Base-by-base conservation (phyloP, 1,284 basidiomycete species). In the Ustilago bromivora region DNA sequence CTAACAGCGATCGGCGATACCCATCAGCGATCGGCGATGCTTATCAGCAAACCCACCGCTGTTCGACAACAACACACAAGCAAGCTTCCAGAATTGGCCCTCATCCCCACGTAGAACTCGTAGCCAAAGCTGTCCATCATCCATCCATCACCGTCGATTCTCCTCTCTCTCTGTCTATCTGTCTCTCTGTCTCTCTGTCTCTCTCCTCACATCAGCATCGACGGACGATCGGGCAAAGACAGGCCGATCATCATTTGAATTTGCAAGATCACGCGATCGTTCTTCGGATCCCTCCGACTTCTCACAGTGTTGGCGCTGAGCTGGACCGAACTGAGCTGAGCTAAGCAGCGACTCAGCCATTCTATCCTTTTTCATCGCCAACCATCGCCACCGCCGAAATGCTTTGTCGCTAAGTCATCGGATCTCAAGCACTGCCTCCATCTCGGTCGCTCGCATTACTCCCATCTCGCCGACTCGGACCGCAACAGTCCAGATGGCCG, bases 401-500 rank as follows among this genome's bases (percentile, higher is more conserved):
- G 53, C 53, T n/a, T 32, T 32, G 53, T 23, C 19, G 53, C 12
- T 54, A 38, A 54, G 34, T 17, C n/a, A 38, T 23, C 19, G 51
- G 13, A 38, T 54, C 23, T 28, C 34, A 10, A 38, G 31, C 19
- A 17, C 34, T 38, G 49, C 49, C 49, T 31, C 31, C 31, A 31
- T 51, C 49, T 51, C 28, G 31, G 49, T 17, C 28, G 31, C 28
- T 32, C 49, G 15, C 15, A 51, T 32, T 31, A 51, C 49, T 31
- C 15, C 35, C n/a, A 32, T 13, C 28, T 2, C 40, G 9, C 43
- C 19, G 34, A 38, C 17, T 23, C 4, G 15, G 23, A 15, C 23
- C 12, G 12, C 46, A n/a, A 54, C 8, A 9, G 3, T 7, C 52
- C 66, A 51, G 4, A 81, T 81, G 79, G 74, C 70, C 15, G 78